Evolutionary conservation across 139 green algal species (phyloP).

Genomic region (Coelastrella sp.): DNA sequence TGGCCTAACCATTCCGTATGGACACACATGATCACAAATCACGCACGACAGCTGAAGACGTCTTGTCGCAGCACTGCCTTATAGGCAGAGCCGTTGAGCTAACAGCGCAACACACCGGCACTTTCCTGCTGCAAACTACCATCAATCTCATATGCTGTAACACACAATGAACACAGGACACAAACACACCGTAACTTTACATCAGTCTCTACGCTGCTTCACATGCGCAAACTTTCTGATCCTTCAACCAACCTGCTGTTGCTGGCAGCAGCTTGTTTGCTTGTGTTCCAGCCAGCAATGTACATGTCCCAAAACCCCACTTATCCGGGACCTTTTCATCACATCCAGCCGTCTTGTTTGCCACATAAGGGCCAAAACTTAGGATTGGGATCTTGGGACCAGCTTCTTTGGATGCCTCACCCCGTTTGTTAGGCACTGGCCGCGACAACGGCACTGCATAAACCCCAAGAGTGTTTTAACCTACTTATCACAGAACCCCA

Average conservation of each 20-base stretch:
- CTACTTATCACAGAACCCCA: too few relatives aligned
- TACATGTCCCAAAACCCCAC: slow-evolving; percentile 23
- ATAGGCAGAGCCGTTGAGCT: too few relatives aligned
- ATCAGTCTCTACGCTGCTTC: too few relatives aligned
- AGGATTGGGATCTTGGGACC: neutral
- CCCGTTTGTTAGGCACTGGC: neutral
- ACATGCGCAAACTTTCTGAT: too few relatives aligned
- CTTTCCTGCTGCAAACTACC: too few relatives aligned
- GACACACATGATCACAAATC: neutral
- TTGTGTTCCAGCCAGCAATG: neutral
- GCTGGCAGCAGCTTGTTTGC: neutral
- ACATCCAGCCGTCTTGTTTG: neutral
- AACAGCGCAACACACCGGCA: too few relatives aligned
- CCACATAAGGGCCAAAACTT: neutral
- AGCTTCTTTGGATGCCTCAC: neutral
- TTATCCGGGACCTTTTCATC: neutral
- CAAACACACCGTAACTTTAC: too few relatives aligned
- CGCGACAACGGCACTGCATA: neutral
- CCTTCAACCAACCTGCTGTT: neutral
- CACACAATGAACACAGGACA: too few relatives aligned
- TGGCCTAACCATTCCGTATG: neutral
- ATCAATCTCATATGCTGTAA: too few relatives aligned
- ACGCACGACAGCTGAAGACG: neutral
- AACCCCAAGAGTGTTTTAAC: neutral
- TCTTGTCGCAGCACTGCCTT: too few relatives aligned